Evolutionary conservation across 1,139 yeast species (phyloP).

Genomic region (Kodamaea anthophila): DNA sequence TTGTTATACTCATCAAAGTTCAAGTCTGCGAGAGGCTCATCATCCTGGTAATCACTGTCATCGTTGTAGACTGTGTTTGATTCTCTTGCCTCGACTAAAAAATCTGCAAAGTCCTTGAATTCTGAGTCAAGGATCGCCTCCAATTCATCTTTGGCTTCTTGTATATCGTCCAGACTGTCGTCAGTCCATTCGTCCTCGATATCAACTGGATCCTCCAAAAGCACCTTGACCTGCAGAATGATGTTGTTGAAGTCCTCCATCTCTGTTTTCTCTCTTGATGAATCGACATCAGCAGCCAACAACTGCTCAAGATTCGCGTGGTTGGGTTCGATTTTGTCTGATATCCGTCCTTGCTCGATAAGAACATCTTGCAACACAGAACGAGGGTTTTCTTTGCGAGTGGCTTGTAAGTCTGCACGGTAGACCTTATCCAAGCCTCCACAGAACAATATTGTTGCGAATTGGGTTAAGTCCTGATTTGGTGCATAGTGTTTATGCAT

Average conservation of each 20-base stretch:
- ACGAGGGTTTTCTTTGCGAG: slow-evolving; percentile 5
- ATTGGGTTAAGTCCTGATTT: slow-evolving; percentile 1
- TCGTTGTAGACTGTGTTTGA: slow-evolving; percentile 9
- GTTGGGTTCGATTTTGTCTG: slow-evolving; percentile 2
- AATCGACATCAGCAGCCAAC: slow-evolving; percentile 1
- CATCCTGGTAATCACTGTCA: slow-evolving; percentile 14
- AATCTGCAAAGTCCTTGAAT: slow-evolving; percentile 11
- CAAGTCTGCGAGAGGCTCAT: slow-evolving; percentile 5
- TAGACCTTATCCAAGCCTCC: neutral
- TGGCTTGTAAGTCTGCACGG: neutral
- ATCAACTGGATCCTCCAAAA: slow-evolving; percentile 7
- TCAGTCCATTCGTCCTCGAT: slow-evolving; percentile 3
- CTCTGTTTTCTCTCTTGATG: slow-evolving; percentile 1
- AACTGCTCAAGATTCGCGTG: slow-evolving; percentile 1
- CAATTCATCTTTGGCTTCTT: slow-evolving; percentile 6
- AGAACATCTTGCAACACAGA: slow-evolving; percentile 6
- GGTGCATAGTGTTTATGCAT: neutral
- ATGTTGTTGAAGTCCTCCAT: slow-evolving; percentile 4
- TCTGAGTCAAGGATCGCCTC: slow-evolving; percentile 7
- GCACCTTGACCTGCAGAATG: slow-evolving; percentile 3
- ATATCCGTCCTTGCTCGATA: slow-evolving; percentile 4
- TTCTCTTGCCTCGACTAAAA: slow-evolving; percentile 5
- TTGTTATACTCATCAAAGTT: slow-evolving; percentile 8
- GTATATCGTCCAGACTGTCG: slow-evolving; percentile 3
- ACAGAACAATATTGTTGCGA: slow-evolving; percentile 1